phyloP scores from a whole-genome alignment of 257 asterid genomes.

The Coffea canephora region DNA sequence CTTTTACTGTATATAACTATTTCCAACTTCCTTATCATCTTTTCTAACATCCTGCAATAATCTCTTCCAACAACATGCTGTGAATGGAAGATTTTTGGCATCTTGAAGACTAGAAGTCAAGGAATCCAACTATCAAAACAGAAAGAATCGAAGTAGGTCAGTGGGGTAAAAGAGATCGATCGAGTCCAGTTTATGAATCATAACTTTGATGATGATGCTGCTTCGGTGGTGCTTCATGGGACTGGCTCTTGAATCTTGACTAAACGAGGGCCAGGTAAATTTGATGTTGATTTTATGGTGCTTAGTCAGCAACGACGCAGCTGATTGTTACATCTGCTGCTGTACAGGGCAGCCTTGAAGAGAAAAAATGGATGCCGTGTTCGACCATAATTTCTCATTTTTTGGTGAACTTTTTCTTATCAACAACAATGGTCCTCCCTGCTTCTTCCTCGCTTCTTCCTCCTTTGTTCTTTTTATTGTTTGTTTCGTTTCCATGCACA shows the following conservation, averaged over 20 bases:
- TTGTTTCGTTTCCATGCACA: not conserved
- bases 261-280: not conserved
- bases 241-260: not conserved
- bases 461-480: too few species aligned
- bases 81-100: not conserved
- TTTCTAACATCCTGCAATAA: not conserved
- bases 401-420: not conserved
- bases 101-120: not conserved
- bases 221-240: not conserved
- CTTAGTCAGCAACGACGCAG: conserved; percentile 21
- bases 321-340: conserved; percentile 2
- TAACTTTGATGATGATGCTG: not conserved
- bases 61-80: not conserved
- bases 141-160: not conserved
- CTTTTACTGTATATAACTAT: too few species aligned
- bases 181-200: not conserved
- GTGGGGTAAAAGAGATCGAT: too few species aligned
- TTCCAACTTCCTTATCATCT: too few species aligned
- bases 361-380: conserved; percentile 1
- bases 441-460: too few species aligned
- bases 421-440: not conserved
- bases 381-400: not conserved
- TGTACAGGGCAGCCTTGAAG: not conserved
- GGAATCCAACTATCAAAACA: not conserved
- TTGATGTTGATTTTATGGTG: conserved; percentile 9